These are phyloP conservation scores for Daphne laureola DNA, from an alignment of 441 rosid species.

Conservation along the genomic window DNA sequence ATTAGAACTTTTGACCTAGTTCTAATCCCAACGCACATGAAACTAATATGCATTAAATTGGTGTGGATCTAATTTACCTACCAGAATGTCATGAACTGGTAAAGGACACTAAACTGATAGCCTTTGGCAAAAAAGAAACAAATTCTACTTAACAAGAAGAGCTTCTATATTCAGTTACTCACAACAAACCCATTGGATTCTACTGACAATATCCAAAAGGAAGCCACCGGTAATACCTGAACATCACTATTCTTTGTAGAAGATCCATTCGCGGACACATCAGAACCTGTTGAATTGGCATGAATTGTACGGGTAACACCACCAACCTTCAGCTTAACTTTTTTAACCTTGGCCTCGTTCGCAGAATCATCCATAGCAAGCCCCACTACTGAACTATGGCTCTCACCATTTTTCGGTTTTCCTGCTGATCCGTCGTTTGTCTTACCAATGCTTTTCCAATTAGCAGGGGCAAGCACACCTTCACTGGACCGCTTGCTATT, in stretches of 20 bases:
- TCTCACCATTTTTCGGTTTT: conserved; percentile 39
- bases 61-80: too few species aligned
- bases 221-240: conserved; percentile 33
- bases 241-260: conserved; percentile 33
- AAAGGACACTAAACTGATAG: too few species aligned
- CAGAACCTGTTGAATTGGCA: conserved; percentile 37
- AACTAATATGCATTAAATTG: too few species aligned
- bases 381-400: conserved; percentile 29
- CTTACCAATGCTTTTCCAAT: conserved; percentile 41
- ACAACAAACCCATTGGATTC: not conserved
- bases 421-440: conserved; percentile 14
- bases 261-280: conserved; percentile 36
- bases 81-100: too few species aligned
- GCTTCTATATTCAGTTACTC: too few species aligned
- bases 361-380: conserved; percentile 24
- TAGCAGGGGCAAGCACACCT: conserved; percentile 76
- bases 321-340: conserved; percentile 62
- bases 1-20: too few species aligned
- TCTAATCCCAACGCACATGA: too few species aligned
- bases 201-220: conserved; percentile 1
- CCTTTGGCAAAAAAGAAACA: too few species aligned
- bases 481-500: conserved; percentile 46
- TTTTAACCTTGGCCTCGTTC: conserved; percentile 51
- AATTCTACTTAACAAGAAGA: too few species aligned
- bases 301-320: conserved; percentile 50